These are phyloP conservation scores for apple (Malus domestica) DNA, from an alignment of 306 rosid species.

Conservation along the genomic window ASM211411v1 NC_041805.1:19727501-19728000, in stretches of 20 bases:
- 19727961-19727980: too few relatives aligned
- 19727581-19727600: not conserved
- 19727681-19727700: constrained; percentile 44
- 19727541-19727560: not conserved
- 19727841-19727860: too few relatives aligned
- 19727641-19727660: not conserved
- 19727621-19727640: not conserved
- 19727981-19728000: not conserved
- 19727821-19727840: not conserved
- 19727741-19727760: constrained; percentile 50
- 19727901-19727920: not conserved
- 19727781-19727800: not conserved
- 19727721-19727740: constrained; percentile 38
- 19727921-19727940: too few relatives aligned
- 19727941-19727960: too few relatives aligned
- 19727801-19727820: not conserved
- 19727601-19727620: not conserved
- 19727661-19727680: not conserved
- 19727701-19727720: constrained; percentile 38
- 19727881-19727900: not conserved
- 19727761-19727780: constrained; percentile 54
- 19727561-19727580: not conserved
- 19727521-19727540: not conserved
- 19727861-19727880: too few relatives aligned
- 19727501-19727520: not conserved